Conservation (phyloP, 2,329 filamentous ascomycete species). For the Clarireedia paspali region DNA sequence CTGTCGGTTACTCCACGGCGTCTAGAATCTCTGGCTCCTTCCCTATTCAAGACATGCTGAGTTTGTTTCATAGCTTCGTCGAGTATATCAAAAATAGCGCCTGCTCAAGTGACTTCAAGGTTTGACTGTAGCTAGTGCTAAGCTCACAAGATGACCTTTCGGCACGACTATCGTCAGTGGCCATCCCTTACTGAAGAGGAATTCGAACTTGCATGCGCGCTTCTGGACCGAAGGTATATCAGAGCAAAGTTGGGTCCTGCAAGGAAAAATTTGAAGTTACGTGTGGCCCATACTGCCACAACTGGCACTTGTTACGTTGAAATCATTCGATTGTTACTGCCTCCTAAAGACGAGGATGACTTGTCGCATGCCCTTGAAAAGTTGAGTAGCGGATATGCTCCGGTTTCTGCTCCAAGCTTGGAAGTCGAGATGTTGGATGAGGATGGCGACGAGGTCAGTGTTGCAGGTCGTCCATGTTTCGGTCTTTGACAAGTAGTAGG, state of each 20-base stretch:
- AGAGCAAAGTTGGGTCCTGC: conserved; percentile 48
- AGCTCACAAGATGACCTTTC: conserved; percentile 27
- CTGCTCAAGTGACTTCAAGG: background rate
- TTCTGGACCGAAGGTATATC: conserved; percentile 51
- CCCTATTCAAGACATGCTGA: background rate
- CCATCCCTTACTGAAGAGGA: conserved; percentile 54
- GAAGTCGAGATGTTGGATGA: conserved; percentile 24
- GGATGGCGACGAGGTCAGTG: conserved; percentile 25
- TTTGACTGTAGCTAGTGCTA: background rate
- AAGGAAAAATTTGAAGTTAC: conserved; percentile 47
- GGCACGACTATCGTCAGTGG: conserved; percentile 39
- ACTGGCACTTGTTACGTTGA: conserved; percentile 26
- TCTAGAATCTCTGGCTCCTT: too few relatives aligned
- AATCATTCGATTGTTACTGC: conserved; percentile 24
- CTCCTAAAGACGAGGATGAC: conserved; percentile 24
- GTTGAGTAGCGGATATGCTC: conserved; percentile 13
- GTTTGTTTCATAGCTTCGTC: background rate
- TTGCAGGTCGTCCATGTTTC: background rate
- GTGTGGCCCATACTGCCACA: conserved; percentile 34
- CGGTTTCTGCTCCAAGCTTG: conserved; percentile 10
- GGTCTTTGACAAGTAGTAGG: conserved; percentile 14
- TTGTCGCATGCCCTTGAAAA: conserved; percentile 21
- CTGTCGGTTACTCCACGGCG: too few relatives aligned
- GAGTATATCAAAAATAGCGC: too few relatives aligned
- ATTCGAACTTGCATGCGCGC: conserved; percentile 57